Evolutionary conservation across 1,139 yeast species (phyloP).

Genomic region (Saccharomyces uvarum): DNA sequence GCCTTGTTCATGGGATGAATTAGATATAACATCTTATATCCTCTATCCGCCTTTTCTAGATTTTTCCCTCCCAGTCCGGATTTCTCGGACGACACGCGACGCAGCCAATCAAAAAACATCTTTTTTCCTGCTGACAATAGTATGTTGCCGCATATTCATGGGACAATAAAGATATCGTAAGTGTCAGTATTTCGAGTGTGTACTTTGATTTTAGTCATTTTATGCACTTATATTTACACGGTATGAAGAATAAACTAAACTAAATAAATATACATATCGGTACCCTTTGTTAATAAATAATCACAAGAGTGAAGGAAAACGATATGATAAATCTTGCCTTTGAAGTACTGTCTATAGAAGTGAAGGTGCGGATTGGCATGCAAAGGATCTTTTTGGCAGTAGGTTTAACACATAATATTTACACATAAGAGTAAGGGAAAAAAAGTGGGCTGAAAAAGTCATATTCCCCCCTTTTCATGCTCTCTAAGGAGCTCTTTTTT

Average conservation of each 20-base stretch:
- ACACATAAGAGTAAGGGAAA: neutral
- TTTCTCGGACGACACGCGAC: neutral
- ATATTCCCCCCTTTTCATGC: neutral
- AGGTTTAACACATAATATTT: neutral
- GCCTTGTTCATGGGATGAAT: neutral
- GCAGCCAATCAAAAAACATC: neutral
- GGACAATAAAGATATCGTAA: neutral
- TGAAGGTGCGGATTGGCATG: neutral
- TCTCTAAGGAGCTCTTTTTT: neutral
- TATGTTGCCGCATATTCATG: neutral
- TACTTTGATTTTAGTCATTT: neutral
- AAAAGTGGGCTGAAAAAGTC: neutral
- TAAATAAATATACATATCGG: neutral
- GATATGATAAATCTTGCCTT: neutral
- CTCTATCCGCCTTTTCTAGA: neutral
- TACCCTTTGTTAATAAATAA: neutral
- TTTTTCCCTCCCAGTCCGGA: neutral
- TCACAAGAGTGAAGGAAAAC: neutral
- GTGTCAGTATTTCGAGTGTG: neutral
- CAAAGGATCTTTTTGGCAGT: neutral
- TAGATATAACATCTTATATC: neutral
- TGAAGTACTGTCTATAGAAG: neutral
- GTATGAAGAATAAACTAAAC: neutral
- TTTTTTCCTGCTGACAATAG: slow-evolving; percentile 1
- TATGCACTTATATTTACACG: neutral